These are phyloP conservation scores for Fraxinus velutina DNA, from an alignment of 305 asterid genomes.

Conservation along the genomic window DNA sequence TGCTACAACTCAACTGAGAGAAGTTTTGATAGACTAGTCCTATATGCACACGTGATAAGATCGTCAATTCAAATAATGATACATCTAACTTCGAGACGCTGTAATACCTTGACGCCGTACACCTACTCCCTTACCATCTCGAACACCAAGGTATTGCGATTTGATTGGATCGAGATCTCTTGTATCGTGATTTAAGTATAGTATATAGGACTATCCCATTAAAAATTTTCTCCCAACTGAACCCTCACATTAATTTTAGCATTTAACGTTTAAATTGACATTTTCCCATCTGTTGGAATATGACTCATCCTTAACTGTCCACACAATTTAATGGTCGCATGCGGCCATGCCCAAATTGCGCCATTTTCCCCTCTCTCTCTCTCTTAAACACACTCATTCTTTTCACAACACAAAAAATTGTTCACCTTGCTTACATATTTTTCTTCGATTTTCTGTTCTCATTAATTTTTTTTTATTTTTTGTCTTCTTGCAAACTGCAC, in stretches of 20 bases:
- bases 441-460: neutral
- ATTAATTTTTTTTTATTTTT: no score
- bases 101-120: neutral
- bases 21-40: neutral
- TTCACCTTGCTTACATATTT: neutral
- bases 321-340: neutral
- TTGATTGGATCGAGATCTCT: no score
- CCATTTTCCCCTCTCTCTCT: neutral
- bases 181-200: neutral
- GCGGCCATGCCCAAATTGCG: neutral
- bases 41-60: neutral
- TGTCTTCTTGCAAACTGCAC: neutral
- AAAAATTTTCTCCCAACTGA: neutral
- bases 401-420: neutral
- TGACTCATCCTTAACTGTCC: neutral
- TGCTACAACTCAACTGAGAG: neutral
- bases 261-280: neutral
- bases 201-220: neutral
- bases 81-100: neutral
- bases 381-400: neutral
- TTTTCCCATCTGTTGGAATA: neutral
- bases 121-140: neutral
- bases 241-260: neutral
- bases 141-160: no score
- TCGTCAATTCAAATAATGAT: neutral